Evolutionary conservation across 345 rosid genomes (phyloP), one percentile per base, ranked within the genome.

Genomic region (Pelargonium nanum): DNA sequence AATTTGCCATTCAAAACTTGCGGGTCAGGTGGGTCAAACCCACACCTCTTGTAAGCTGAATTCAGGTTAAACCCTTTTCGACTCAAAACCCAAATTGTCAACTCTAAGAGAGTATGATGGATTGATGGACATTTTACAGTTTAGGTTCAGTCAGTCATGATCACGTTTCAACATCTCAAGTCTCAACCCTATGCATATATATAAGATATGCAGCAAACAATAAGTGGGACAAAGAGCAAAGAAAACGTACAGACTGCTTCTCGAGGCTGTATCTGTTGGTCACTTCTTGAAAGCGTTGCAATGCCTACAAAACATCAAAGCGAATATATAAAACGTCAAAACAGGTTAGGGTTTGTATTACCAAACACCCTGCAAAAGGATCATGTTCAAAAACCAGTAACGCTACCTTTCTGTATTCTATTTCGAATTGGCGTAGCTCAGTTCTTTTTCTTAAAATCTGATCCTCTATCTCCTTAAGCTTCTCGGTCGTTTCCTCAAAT

Each of bases 211-310:
- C n/a, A n/a, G n/a, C n/a, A 50, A 50, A 21, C n/a, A 50, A 54
- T n/a, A 21, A 54, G 24, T 20, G 24, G 24, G 22, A 55, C 9
- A 22, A 55, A 4, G 57, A 48, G 15, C 12, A 20, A 13, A 59
- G 4, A 55, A 56, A 61, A 78, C 97, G 22, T 72, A 94, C 99
- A 24, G 87, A 73, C 76, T 81, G 96, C 80, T 94, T 94, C 81
- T 94, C 99, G 65, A 79, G 87, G 63, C 79, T 78, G 72, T 94
- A 94, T 75, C 85, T 75, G 79, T 83, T 85, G 67, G 97, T 94
- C 24, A 81, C 97, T 78, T 94, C 99, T 74, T 94, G 99, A 81
- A 94, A 94, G 32, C 88, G 95, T 5, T 85, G 85, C 85, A 90
- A 74, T 53, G 96, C 99, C 99, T 87, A 71, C 79, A 81, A 72